These are phyloP conservation scores for Benincasa hispida DNA, from an alignment of 306 rosid genomes.

Conservation along the genomic window DNA sequence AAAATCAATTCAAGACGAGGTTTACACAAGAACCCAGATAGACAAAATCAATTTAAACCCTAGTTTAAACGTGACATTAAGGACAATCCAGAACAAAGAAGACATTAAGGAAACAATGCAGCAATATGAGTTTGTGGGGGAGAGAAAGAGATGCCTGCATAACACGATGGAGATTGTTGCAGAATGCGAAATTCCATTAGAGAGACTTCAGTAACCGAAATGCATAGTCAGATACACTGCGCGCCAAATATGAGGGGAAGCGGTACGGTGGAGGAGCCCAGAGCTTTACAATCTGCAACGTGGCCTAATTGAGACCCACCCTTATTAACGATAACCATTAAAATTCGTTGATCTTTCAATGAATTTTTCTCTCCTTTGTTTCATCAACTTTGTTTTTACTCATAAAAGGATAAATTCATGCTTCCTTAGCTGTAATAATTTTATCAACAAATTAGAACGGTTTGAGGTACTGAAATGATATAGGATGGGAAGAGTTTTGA, in stretches of 20 bases:
- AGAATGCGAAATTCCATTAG: slow-evolving; percentile 2
- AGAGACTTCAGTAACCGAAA: not conserved
- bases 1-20: not conserved
- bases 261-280: not conserved
- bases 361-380: not conserved
- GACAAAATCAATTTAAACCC: not conserved
- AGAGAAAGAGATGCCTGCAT: not conserved
- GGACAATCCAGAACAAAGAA: not conserved
- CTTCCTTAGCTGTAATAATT: no score
- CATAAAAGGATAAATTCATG: no score
- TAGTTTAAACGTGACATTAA: not conserved
- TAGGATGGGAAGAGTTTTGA: no score
- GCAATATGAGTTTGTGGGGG: not conserved
- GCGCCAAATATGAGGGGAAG: not conserved
- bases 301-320: not conserved
- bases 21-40: not conserved
- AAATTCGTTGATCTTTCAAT: not conserved
- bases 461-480: no score
- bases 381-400: no score
- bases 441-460: no score
- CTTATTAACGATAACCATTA: not conserved
- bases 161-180: not conserved
- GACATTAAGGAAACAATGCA: not conserved
- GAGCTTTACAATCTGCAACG: not conserved
- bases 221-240: not conserved